Base-by-base conservation (phyloP, 306 rosid genomes). In the Cicer pinnatifidum region DNA sequence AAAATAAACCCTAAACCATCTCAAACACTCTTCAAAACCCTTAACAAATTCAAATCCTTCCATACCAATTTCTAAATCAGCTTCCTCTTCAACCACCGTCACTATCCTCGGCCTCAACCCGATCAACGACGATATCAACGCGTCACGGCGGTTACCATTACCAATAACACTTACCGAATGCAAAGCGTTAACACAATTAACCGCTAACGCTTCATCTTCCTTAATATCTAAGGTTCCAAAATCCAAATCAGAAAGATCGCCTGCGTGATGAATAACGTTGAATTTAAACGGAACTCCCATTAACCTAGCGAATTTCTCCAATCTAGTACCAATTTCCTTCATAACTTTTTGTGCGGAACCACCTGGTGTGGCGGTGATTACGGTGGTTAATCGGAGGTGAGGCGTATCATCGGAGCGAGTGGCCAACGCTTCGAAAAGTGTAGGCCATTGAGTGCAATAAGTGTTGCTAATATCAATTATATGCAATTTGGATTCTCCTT, bases 361-460 rank as follows among this genome's bases (percentile, higher is more conserved):
- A 1, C 80, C 76, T 0, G 79, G 77, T 35, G 50, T 70, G n/a
- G 78, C 75, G 8, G 89, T 67, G 12, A 94, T 80, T 8, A 94
- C 79, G 1, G 87, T 80, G 11, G 98, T 94, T 5, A 94, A 69
- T 1, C 92, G 88, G 45, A 94, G 93, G 43, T 86, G 85, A 0
- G 98, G 98, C 0, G 97, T 91, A 33, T 94, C 92, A 44, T 89
- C 95, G 6, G 84, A 70, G 13, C 96, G 86, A 0, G 97, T 91
- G 0, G 98, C 98, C 0, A 94, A 40, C 8, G 97, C 91, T 79
- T 94, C 98, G 0, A 94, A 89, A 6, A 94, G 84, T 0, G 98
- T 94, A 0, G 98, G 98, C 98, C 98, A 94, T 35, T 94, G 98
- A 15, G 98, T 94, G 85, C 97, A 94, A 82, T 85, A 91, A 2